Base-by-base conservation (phyloP, 768 basidiomycete genomes). In the Naganishia kalamii region DNA sequence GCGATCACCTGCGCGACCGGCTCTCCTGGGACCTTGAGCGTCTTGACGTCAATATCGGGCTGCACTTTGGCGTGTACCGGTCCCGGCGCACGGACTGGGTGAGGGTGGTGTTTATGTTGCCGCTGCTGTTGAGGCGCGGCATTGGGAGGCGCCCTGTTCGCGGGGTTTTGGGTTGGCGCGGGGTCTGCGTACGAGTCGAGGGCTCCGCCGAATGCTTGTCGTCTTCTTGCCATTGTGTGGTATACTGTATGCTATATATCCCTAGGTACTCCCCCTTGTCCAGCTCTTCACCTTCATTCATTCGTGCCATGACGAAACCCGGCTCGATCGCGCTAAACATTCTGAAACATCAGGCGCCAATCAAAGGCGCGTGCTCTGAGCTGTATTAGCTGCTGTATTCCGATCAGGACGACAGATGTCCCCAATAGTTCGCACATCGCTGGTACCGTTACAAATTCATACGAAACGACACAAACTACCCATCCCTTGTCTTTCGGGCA, bases 131-230 rank as follows among this genome's bases (percentile, higher is more conserved):
- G 62, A 3, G 4, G n/a, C 2, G 37, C 29, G 23, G 46, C 62
- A 27, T 46, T 63, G 47, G 62, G 43, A 21, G 62, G 17, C 17
- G 62, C n/a, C 44, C 25, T 49, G 32, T 40, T 50, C 12, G 44
- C 62, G 2, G 62, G 54, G 54, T 57, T 57, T 41, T 57, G 54
- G 37, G 37, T 57, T n/a, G 54, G 37, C 21, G 54, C 33, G 21
- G 62, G 32, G 17, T 46, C 47, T 10, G 48, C 47, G 49, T 37
- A 40, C 3, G 65, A 48, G 41, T 40, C 25, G 21, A 67, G 51
- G 21, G 49, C 35, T 4, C 50, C 43, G 46, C 59, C 59, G 61
- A 67, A 67, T 50, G 50, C 50, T 43, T 67, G 60, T 37, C 61
- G 33, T 62, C 66, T 50, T 23, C 60, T 44, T 7, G 66, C 48